These are phyloP conservation scores for Calonectria naviculata DNA, from an alignment of 2,329 filamentous ascomycete genomes.

Conservation along the genomic window DNA sequence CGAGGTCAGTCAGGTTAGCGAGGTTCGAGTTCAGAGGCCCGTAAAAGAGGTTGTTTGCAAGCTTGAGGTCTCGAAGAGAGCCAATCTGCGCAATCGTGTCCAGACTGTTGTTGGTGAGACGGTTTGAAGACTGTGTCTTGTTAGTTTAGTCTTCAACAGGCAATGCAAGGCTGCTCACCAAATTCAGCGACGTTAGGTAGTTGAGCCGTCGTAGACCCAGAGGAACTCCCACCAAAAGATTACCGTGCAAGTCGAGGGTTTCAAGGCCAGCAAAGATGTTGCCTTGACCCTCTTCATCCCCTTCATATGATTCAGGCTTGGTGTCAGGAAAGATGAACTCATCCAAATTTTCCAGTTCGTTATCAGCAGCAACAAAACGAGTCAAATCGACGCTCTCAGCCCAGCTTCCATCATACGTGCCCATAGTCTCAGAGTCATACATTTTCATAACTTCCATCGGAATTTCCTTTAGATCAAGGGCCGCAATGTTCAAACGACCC, in stretches of 20 bases:
- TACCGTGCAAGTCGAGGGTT: slow-evolving; percentile 87
- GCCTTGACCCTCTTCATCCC: slow-evolving; percentile 74
- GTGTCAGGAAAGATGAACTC: slow-evolving; percentile 84
- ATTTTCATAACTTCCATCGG: slow-evolving; percentile 88
- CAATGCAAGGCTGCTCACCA: slow-evolving; percentile 63
- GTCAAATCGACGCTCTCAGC: slow-evolving; percentile 91
- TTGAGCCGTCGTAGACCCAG: slow-evolving; percentile 79
- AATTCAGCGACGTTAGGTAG: slow-evolving; percentile 82
- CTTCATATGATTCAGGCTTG: slow-evolving; percentile 64
- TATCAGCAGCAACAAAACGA: slow-evolving; percentile 87
- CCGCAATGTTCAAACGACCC: slow-evolving; percentile 89
- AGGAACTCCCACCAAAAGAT: slow-evolving; percentile 78
- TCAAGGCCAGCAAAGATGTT: slow-evolving; percentile 87
- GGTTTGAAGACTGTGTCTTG: slow-evolving; percentile 76
- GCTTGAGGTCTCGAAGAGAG: slow-evolving; percentile 80
- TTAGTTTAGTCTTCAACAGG: slow-evolving; percentile 29
- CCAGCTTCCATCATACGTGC: slow-evolving; percentile 77
- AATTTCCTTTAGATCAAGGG: slow-evolving; percentile 81
- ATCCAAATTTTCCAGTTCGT: slow-evolving; percentile 81
- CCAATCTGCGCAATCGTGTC: slow-evolving; percentile 79
- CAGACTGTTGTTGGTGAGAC: slow-evolving; percentile 77
- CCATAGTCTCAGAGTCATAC: slow-evolving; percentile 82
- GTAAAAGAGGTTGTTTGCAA: slow-evolving; percentile 81
- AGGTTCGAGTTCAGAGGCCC: slow-evolving; percentile 76
- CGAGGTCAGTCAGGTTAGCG: slow-evolving; percentile 73